Evolutionary conservation across 2,329 filamentous ascomycete species (phyloP).

Genomic region (Huntiella bhutanensis): DNA sequence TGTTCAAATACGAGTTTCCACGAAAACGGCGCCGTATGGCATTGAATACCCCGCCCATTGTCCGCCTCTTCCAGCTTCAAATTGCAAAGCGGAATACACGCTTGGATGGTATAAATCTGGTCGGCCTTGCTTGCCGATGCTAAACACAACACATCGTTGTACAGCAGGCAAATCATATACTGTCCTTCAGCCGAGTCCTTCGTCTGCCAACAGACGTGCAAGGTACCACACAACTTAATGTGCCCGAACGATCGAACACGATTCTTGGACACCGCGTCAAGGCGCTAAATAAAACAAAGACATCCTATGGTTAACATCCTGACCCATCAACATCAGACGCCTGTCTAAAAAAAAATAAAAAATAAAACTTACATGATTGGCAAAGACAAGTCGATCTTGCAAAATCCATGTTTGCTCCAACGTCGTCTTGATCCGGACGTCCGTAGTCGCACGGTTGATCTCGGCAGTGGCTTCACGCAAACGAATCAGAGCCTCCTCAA

Average conservation of each 20-base stretch:
- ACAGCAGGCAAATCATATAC: constrained; percentile 76
- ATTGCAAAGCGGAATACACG: constrained; percentile 50
- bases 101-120: constrained; percentile 52
- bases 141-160: constrained; percentile 60
- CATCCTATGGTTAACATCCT: not conserved
- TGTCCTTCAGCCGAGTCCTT: constrained; percentile 48
- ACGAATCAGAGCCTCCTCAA: constrained; percentile 52
- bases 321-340: not conserved
- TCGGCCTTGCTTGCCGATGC: constrained; percentile 47
- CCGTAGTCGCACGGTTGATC: constrained; percentile 72
- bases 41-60: constrained; percentile 69
- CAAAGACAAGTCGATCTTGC: constrained; percentile 62
- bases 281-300: constrained; percentile 19
- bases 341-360: not conserved
- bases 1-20: constrained; percentile 84
- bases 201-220: constrained; percentile 69
- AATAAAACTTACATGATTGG: constrained; percentile 39
- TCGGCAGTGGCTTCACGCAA: constrained; percentile 57
- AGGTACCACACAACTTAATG: constrained; percentile 59
- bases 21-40: constrained; percentile 66
- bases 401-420: constrained; percentile 72
- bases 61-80: constrained; percentile 52
- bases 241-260: constrained; percentile 67
- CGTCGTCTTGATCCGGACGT: constrained; percentile 45
- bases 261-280: constrained; percentile 35